phyloP scores from a whole-genome alignment of 2,329 filamentous ascomycete genomes.

The Scorias spongiosa region DNA sequence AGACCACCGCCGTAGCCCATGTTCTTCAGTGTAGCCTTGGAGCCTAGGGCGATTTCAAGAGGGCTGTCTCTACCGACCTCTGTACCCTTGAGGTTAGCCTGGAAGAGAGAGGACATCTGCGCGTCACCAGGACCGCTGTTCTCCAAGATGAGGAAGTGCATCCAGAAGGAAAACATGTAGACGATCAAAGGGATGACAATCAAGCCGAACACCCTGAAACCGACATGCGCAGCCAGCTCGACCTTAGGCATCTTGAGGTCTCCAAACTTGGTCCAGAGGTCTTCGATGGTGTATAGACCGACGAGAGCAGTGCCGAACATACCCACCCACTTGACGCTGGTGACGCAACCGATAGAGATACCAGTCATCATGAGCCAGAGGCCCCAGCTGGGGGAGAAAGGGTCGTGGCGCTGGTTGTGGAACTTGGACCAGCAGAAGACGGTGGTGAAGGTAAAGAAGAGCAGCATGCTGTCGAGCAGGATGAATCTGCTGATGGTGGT shows the following conservation, averaged over 20 bases:
- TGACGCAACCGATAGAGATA: slow-evolving; percentile 91
- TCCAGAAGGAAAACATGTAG: slow-evolving; percentile 88
- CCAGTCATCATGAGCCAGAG: slow-evolving; percentile 88
- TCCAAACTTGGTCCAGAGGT: slow-evolving; percentile 96
- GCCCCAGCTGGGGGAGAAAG: slow-evolving; percentile 86
- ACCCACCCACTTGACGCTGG: slow-evolving; percentile 96
- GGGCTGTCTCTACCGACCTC: slow-evolving; percentile 91
- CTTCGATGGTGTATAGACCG: slow-evolving; percentile 87
- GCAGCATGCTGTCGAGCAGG: slow-evolving; percentile 92
- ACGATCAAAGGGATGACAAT: slow-evolving; percentile 81
- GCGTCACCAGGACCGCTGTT: slow-evolving; percentile 92
- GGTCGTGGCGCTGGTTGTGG: slow-evolving; percentile 70
- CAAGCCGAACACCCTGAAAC: slow-evolving; percentile 66
- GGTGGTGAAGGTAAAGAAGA: slow-evolving; percentile 97
- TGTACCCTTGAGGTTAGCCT: slow-evolving; percentile 86
- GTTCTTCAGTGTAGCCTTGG: slow-evolving; percentile 86
- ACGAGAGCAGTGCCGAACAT: slow-evolving; percentile 92
- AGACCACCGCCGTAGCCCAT: slow-evolving; percentile 98
- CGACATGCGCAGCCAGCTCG: slow-evolving; percentile 60
- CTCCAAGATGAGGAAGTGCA: slow-evolving; percentile 88
- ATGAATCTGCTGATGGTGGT: slow-evolving; percentile 98
- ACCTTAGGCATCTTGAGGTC: slow-evolving; percentile 80
- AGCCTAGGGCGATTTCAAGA: slow-evolving; percentile 79
- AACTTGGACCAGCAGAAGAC: slow-evolving; percentile 96
- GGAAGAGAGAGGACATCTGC: slow-evolving; percentile 99